These are phyloP conservation scores for Scytalidium sp. DNA, from an alignment of 2,329 filamentous ascomycete genomes.

Conservation along the genomic window DNA sequence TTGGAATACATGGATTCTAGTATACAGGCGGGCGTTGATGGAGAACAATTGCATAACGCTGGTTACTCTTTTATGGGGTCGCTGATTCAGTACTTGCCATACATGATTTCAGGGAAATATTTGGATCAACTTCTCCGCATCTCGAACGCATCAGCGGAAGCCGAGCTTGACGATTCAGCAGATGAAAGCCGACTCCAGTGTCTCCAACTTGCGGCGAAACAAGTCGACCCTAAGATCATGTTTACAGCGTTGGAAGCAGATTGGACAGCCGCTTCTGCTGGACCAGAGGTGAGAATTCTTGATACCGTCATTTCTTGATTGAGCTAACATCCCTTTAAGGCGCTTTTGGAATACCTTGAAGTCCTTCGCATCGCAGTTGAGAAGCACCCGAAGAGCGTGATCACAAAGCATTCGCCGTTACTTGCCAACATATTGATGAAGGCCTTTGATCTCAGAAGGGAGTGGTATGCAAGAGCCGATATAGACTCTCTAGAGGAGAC, in stretches of 20 bases:
- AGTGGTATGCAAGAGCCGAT: conserved; percentile 44
- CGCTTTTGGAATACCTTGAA: conserved; percentile 65
- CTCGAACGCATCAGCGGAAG: conserved; percentile 68
- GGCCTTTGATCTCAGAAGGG: conserved; percentile 63
- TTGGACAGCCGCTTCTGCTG: conserved; percentile 63
- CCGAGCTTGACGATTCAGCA: conserved; percentile 57
- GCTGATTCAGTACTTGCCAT: conserved; percentile 79
- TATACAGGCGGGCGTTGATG: conserved; percentile 48
- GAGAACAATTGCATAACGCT: conserved; percentile 73
- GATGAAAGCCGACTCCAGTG: conserved; percentile 66
- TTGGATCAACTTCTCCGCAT: conserved; percentile 69
- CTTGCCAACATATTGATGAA: conserved; percentile 65
- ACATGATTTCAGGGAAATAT: conserved; percentile 78
- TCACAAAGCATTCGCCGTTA: conserved; percentile 70
- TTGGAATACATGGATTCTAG: conserved; percentile 69
- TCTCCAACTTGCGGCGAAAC: conserved; percentile 70
- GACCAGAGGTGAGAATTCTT: conserved; percentile 53
- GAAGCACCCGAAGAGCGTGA: conserved; percentile 71
- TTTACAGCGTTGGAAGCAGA: conserved; percentile 71
- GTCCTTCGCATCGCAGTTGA: conserved; percentile 70
- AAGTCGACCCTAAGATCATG: conserved; percentile 73
- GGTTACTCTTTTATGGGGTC: conserved; percentile 77
- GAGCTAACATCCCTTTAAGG: conserved; percentile 39
- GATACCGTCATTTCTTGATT: background rate
- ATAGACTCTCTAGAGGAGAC: conserved; percentile 38